phyloP scores from a whole-genome alignment of 345 rosid genomes.

The Acer campestre region DNA sequence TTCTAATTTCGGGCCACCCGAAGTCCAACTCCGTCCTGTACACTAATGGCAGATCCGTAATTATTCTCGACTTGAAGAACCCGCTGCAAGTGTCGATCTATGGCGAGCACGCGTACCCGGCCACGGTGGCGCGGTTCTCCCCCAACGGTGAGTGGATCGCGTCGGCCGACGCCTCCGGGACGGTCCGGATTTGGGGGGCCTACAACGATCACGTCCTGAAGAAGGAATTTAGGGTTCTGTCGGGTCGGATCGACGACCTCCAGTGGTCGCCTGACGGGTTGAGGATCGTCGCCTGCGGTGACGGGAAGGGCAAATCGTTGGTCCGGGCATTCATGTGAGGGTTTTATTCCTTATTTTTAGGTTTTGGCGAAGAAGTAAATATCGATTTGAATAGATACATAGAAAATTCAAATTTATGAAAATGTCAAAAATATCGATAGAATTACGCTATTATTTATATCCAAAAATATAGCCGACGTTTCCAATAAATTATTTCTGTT shows the following conservation, averaged over 20 bases:
- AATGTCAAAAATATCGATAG: no score
- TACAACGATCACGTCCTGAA: slow-evolving; percentile 76
- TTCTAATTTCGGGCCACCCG: slow-evolving; percentile 75
- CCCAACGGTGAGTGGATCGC: slow-evolving; percentile 99
- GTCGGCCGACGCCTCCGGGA: slow-evolving; percentile 87
- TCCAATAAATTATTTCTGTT: no score
- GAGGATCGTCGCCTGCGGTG: slow-evolving; percentile 94
- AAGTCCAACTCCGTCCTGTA: slow-evolving; percentile 73
- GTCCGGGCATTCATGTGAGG: slow-evolving; percentile 97
- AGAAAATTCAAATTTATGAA: no score
- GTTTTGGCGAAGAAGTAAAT: no score
- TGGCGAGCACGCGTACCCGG: slow-evolving; percentile 91
- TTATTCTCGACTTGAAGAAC: slow-evolving; percentile 77
- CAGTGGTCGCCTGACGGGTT: slow-evolving; percentile 97
- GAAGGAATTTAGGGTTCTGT: slow-evolving; percentile 87
- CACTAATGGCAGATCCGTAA: slow-evolving; percentile 87
- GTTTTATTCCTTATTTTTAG: neutral
- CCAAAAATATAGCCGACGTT: no score
- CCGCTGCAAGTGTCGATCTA: slow-evolving; percentile 82
- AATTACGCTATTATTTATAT: no score
- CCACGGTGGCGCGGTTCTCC: slow-evolving; percentile 90
- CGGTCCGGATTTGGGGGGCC: slow-evolving; percentile 97
- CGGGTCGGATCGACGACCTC: slow-evolving; percentile 98
- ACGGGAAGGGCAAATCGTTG: slow-evolving; percentile 90
- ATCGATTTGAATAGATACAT: no score